phyloP scores from a whole-genome alignment of 208 protist species.

The Endotrypanum monterogeii region DNA sequence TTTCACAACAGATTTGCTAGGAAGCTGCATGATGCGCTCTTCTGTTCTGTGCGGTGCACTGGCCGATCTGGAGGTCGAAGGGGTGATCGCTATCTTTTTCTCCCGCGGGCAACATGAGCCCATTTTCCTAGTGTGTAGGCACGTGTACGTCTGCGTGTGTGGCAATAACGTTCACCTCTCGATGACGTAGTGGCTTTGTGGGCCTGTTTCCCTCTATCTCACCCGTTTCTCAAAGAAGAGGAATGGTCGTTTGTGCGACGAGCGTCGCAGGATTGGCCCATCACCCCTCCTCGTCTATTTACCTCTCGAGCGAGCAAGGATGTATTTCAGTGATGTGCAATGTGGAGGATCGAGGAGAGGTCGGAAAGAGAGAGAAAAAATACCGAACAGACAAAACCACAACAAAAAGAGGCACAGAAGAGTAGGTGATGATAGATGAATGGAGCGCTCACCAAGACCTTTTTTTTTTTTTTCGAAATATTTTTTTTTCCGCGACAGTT shows the following conservation, averaged over 20 bases:
- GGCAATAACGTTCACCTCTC: too few species aligned
- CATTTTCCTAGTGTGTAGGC: neutral
- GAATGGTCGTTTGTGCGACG: neutral
- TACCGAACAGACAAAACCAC: too few species aligned
- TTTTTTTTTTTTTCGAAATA: too few species aligned
- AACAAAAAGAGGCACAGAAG: neutral
- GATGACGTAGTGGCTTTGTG: neutral
- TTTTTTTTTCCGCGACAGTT: too few species aligned
- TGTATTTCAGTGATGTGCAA: neutral
- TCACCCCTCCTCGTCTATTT: neutral
- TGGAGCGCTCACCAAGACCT: too few species aligned
- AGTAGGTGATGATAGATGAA: too few species aligned
- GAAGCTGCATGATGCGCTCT: neutral
- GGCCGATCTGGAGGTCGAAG: too few species aligned
- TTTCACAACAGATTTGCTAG: constrained; percentile 6
- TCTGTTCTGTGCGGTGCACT: neutral
- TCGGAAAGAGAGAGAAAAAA: neutral
- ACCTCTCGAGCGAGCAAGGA: neutral
- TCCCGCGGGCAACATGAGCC: constrained; percentile 13
- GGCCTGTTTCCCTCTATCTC: neutral
- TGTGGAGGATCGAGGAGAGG: neutral
- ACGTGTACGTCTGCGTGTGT: neutral
- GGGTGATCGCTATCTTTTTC: neutral
- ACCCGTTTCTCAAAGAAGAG: neutral
- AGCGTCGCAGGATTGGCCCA: neutral